Evolutionary conservation across 2,329 filamentous ascomycete species (phyloP).

Genomic region (Aciculosporium take): DNA sequence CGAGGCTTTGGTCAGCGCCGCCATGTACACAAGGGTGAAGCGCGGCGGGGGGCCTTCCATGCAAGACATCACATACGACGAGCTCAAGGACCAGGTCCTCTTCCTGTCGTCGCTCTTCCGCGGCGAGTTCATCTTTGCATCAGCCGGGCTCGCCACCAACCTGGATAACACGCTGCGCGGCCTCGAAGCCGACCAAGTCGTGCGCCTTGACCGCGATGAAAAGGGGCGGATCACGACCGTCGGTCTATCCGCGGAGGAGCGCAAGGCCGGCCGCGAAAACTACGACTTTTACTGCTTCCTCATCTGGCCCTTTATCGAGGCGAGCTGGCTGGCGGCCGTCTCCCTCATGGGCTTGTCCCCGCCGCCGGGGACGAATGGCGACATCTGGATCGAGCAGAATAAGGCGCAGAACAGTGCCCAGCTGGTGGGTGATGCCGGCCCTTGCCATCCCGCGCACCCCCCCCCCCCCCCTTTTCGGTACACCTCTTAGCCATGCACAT

Average conservation of each 20-base stretch:
- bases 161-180: slow-evolving; percentile 64
- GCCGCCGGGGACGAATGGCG: slow-evolving; percentile 42
- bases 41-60: slow-evolving; percentile 70
- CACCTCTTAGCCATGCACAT: neutral
- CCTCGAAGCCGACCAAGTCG: slow-evolving; percentile 65
- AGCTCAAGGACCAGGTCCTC: slow-evolving; percentile 63
- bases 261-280: slow-evolving; percentile 72
- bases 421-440: slow-evolving; percentile 44
- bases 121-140: slow-evolving; percentile 92
- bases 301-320: slow-evolving; percentile 96
- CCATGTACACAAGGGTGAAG: slow-evolving; percentile 85
- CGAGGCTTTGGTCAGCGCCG: slow-evolving; percentile 77
- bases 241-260: slow-evolving; percentile 63
- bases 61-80: slow-evolving; percentile 63
- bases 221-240: slow-evolving; percentile 44
- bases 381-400: slow-evolving; percentile 63
- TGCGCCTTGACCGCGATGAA: slow-evolving; percentile 48
- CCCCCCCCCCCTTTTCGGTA: neutral
- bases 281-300: slow-evolving; percentile 98
- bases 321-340: slow-evolving; percentile 80
- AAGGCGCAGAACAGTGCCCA: slow-evolving; percentile 73
- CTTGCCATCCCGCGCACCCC: too few relatives aligned
- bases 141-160: slow-evolving; percentile 68
- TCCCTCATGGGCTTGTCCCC: slow-evolving; percentile 77
- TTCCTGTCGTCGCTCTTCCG: slow-evolving; percentile 91